These are phyloP conservation scores for Trichosanthes cucumerina DNA, from an alignment of 306 rosid genomes.

Conservation along the genomic window DNA sequence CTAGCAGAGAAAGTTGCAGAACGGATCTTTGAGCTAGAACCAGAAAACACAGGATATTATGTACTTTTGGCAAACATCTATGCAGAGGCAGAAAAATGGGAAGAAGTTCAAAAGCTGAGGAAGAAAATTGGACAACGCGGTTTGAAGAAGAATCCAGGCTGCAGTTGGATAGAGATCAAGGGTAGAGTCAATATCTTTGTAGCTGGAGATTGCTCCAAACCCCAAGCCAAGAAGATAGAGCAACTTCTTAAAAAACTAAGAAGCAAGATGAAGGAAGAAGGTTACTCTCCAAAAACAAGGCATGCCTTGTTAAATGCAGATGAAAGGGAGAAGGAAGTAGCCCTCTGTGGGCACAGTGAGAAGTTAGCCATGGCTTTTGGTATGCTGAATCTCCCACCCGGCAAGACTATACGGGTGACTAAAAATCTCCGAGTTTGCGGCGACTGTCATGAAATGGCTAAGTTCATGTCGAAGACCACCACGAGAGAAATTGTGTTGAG, in stretches of 20 bases:
- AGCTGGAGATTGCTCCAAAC: constrained; percentile 45
- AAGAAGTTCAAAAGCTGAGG: constrained; percentile 39
- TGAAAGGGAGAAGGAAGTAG: constrained; percentile 56
- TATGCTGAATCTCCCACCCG: constrained; percentile 40
- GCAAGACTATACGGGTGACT: constrained; percentile 47
- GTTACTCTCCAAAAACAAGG: constrained; percentile 37
- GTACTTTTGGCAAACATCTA: constrained; percentile 56
- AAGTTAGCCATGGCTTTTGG: constrained; percentile 65
- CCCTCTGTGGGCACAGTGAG: constrained; percentile 68
- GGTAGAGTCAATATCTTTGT: constrained; percentile 45
- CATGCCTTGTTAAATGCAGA: constrained; percentile 49
- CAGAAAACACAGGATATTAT: constrained; percentile 62
- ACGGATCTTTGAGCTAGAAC: constrained; percentile 54
- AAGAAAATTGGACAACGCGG: constrained; percentile 38
- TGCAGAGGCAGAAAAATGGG: constrained; percentile 73
- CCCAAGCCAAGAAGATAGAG: constrained; percentile 42
- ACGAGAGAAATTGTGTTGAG: constrained; percentile 50
- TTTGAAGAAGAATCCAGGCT: constrained; percentile 46
- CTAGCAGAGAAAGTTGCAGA: constrained; percentile 72
- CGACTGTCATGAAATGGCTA: constrained; percentile 70
- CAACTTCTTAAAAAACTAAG: constrained; percentile 31
- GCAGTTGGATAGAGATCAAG: constrained; percentile 59
- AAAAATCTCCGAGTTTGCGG: constrained; percentile 68
- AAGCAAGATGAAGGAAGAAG: constrained; percentile 50
- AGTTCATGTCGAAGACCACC: constrained; percentile 45